A percentile compares a stretch with the other conserved stretches of the same genome.
Conservation (phyloP, 2,329 filamentous ascomycete genomes). For the Colletotrichum costaricense region DNA sequence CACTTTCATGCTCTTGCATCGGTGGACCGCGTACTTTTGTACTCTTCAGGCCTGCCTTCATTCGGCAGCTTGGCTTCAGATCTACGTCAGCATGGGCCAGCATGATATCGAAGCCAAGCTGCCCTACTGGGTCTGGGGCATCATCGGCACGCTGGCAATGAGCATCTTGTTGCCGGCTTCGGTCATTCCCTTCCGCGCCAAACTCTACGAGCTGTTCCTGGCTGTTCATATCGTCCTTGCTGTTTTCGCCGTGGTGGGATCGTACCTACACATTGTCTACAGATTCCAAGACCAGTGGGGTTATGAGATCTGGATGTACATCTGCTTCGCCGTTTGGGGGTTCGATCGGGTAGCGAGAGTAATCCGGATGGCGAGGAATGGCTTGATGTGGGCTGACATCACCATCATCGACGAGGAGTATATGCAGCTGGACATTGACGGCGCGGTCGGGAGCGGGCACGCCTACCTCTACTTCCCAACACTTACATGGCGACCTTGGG, state of each 20-base stretch:
- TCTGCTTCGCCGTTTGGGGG: constrained; percentile 42
- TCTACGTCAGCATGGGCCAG: constrained; percentile 43
- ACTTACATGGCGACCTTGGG: constrained; percentile 55
- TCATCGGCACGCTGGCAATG: constrained; percentile 48
- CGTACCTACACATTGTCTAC: constrained; percentile 51
- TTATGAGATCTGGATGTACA: constrained; percentile 56
- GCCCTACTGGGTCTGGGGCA: constrained; percentile 55
- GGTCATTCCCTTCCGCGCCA: constrained; percentile 45
- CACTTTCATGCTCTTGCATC: constrained; percentile 57
- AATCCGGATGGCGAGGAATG: constrained; percentile 49
- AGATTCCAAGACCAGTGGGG: constrained; percentile 49
- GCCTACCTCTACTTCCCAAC: constrained; percentile 63
- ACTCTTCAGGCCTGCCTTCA: constrained; percentile 54
- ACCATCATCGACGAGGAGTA: constrained; percentile 46
- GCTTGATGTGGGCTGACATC: constrained; percentile 49
- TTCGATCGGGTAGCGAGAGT: constrained; percentile 58
- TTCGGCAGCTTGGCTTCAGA: constrained; percentile 46
- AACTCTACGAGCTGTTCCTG: constrained; percentile 54
- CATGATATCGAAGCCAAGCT: constrained; percentile 42
- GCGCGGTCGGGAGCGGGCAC: constrained; percentile 50
- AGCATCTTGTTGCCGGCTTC: constrained; percentile 45
- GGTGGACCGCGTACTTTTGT: constrained; percentile 55
- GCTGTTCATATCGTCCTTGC: constrained; percentile 51
- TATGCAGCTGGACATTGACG: constrained; percentile 53
- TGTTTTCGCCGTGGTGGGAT: constrained; percentile 51